phyloP scores from a whole-genome alignment of 768 basidiomycete genomes.

The Serendipita sp. region DNA sequence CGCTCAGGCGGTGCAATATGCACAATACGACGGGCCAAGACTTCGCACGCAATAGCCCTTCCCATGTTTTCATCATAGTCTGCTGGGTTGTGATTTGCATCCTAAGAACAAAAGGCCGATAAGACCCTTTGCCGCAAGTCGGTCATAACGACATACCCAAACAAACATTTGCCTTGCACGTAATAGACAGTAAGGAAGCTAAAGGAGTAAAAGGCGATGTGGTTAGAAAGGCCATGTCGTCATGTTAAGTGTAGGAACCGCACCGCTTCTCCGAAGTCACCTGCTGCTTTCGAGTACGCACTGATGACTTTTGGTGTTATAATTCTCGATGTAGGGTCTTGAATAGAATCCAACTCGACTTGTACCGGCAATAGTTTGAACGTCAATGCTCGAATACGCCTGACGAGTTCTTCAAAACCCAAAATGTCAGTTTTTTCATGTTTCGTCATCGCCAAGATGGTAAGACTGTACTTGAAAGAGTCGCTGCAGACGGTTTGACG shows the following conservation, averaged over 20 bases:
- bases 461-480: constrained; percentile 47
- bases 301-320: constrained; percentile 62
- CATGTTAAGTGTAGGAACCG: constrained; percentile 16
- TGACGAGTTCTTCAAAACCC: constrained; percentile 48
- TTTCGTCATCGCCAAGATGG: background rate
- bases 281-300: constrained; percentile 65
- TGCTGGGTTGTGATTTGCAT: constrained; percentile 66
- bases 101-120: constrained; percentile 18
- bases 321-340: constrained; percentile 63
- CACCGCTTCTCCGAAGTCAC: constrained; percentile 77
- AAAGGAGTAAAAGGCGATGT: background rate
- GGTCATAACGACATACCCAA: constrained; percentile 18
- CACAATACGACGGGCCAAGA: constrained; percentile 63
- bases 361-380: constrained; percentile 64
- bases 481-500: constrained; percentile 47
- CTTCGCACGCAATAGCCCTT: constrained; percentile 71
- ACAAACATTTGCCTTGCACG: constrained; percentile 67
- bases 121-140: background rate
- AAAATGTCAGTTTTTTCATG: background rate
- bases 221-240: background rate
- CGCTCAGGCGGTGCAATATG: constrained; percentile 51
- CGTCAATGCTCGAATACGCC: constrained; percentile 61
- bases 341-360: constrained; percentile 48
- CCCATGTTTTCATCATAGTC: constrained; percentile 77
- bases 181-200: constrained; percentile 74